Base-by-base conservation (phyloP, 129 eudicot species). In the Sambucus nigra region DNA sequence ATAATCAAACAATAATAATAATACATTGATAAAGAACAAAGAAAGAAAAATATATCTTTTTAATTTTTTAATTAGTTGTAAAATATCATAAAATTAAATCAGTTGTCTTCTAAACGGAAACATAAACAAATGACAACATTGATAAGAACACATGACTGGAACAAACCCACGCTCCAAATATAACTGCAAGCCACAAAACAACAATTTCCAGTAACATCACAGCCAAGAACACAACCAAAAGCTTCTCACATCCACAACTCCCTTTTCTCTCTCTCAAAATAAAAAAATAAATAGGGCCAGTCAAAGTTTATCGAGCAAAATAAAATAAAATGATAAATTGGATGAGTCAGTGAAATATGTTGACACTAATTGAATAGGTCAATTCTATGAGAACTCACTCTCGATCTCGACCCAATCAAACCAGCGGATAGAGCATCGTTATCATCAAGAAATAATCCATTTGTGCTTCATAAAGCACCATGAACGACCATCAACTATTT, bases 381-480 rank as follows among this genome's bases (percentile, higher is more conserved):
- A n/a, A 59, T 65, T 18, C 27, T 44, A 13, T 24, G n/a, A 59
- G 33, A 32, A 31, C 59, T 20, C 4, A 47, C 68, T 42, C 27
- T 14, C 21, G 74, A 54, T 9, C 41, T 38, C 15, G 74, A 48
- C 6, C 51, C 69, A 47, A 86, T 67, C 75, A 81, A 66, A 6
- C 91, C 95, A 24, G 48, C 52, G 14, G 70, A 61, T 22, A 39
- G 66, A 6, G 87, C 91, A 26, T 78, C 91, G 33, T 53, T 53
- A 24, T 81, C 91, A 29, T 78, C 84, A 1, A 86, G 70, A 54
- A 72, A 86, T 51, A 81, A 44, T 0, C 87, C 87, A 13, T 72
- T 69, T 28, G 81, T 68, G 49, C 69, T 81, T 16, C 83, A 66
- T 16, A 86, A 69, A 48, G 63, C 69, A 3, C 76, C 83, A 59